These are phyloP conservation scores for Trichosporon faecale DNA, from an alignment of 1,284 basidiomycete species.

Conservation along the genomic window DNA sequence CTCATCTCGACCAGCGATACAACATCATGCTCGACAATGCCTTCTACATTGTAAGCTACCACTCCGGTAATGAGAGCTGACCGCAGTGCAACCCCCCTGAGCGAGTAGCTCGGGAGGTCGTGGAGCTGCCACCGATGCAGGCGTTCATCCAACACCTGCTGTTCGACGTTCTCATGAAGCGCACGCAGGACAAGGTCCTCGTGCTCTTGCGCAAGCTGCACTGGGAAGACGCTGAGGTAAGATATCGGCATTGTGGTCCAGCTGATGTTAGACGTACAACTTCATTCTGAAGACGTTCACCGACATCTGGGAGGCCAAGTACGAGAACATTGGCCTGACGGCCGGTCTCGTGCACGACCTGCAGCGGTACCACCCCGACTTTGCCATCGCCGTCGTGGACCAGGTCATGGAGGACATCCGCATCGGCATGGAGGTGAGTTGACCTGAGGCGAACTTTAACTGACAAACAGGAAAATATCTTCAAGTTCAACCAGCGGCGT, in stretches of 20 bases:
- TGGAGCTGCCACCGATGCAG: constrained; percentile 82
- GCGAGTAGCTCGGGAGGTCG: constrained; percentile 73
- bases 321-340: constrained; percentile 80
- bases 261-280: constrained; percentile 47
- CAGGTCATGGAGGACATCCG: constrained; percentile 91
- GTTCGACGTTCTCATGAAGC: constrained; percentile 84
- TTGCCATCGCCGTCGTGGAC: constrained; percentile 84
- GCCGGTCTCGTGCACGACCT: constrained; percentile 93
- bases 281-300: constrained; percentile 75
- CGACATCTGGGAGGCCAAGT: constrained; percentile 96
- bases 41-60: constrained; percentile 83
- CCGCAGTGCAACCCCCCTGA: constrained; percentile 92
- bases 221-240: constrained; percentile 74
- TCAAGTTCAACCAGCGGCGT: constrained; percentile 90
- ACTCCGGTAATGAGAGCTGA: background rate
- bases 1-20: constrained; percentile 88
- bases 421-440: constrained; percentile 69
- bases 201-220: constrained; percentile 88
- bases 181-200: constrained; percentile 87
- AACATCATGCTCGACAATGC: constrained; percentile 91
- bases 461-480: constrained; percentile 67
- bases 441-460: background rate
- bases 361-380: constrained; percentile 85
- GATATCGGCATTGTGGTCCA: constrained; percentile 15
- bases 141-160: constrained; percentile 90